Base-by-base conservation (phyloP, 129 eudicot species). In the Artemisia argyi region DNA sequence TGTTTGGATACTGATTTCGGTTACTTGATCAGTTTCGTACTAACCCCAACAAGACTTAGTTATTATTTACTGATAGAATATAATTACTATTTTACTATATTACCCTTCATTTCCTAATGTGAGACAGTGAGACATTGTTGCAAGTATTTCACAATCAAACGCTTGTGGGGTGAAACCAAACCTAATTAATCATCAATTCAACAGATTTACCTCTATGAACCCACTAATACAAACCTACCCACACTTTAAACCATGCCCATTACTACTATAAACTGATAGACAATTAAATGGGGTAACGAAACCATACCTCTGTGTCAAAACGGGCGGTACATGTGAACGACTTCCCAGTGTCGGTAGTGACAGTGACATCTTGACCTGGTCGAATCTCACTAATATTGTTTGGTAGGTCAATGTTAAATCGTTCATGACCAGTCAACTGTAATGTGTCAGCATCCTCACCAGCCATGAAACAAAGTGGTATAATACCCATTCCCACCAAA, bases 401-500 rank as follows among this genome's bases (percentile, higher is more conserved):
- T 1, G 95, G 98, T 2, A 92, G 95, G 68, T 92, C 95, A 22
- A 92, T 89, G 49, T 73, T 85, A 72, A 46, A 92, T 15, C 95
- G 96, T 83, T 92, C 98, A 61, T 87, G 96, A 65, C 96, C 98
- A 3, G 98, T 87, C 83, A 92, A 83, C 60, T 88, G 84, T 17
- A 92, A 79, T 4, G 89, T 75, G 18, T 92, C 97, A 16, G 91
- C 96, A 80, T 92, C 97, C 79, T 88, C 97, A 12, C 97, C 94
- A 47, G 94, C 74, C 85, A 88, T 88, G 85, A 92, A 92, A 67
- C 97, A 92, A 19, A 92, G 93, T 28, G 98, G 98, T 51, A 92
- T 76, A 52, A 92, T 87, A 15, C 96, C 96, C 98, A 89, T 89
- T 55, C 96, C 96, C 12, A 92, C 98, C 80, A 92, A 82, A 80